Evolutionary conservation across 1,284 basidiomycete species (phyloP), one percentile per base, ranked within the genome.

Genomic region (Acaromyces ingoldii): DNA sequence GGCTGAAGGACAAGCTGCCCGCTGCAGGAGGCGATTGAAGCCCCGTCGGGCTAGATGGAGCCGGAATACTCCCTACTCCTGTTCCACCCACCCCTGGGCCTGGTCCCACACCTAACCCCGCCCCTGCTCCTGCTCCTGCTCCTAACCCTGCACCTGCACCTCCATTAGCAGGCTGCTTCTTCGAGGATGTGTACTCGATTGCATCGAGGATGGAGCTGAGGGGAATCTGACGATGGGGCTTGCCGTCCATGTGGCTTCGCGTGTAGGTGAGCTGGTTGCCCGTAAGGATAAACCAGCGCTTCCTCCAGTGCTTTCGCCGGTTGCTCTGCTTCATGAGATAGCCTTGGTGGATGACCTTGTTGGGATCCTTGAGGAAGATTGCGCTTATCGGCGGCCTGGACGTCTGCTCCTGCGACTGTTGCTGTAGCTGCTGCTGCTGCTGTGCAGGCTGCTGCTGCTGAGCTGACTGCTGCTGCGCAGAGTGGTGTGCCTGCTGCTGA

Each of bases 271-370:
- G 56, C 24, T 67, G 60, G 15, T 69, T 61, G 11, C 70, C 60
- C 13, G 72, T 76, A 9, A 79, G 62, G 6, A 77, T 70, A 33
- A 79, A 79, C 76, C 77, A 79, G 10, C 78, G 80, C 78, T 99
- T 98, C 54, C 91, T 82, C 95, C 95, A 99, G 56, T 85, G 88
- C 67, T 89, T 86, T 65, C 92, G 83, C 63, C 93, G 89, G 45
- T 85, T 85, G 38, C 91, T 91, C 75, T 91, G 91, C 76, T 98
- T 98, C 88, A 95, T 93, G 57, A 98, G 79, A 76, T 98, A 99
- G 1, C 91, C 91, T 26, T 86, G 71, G 4, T 67, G 65, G 49
- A 74, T 68, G 49, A 74, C 61, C 21, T 65, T 69, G 58, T 66
- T 63, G 1, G 61, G 59, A 39, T 74, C 69, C 4, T 53, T 53